Percentiles rank a stretch among this genome's conserved stretches.
These are phyloP conservation scores for Pythium monospermum DNA, from an alignment of 352 stramenopile genomes.

Conservation along the genomic window DNA sequence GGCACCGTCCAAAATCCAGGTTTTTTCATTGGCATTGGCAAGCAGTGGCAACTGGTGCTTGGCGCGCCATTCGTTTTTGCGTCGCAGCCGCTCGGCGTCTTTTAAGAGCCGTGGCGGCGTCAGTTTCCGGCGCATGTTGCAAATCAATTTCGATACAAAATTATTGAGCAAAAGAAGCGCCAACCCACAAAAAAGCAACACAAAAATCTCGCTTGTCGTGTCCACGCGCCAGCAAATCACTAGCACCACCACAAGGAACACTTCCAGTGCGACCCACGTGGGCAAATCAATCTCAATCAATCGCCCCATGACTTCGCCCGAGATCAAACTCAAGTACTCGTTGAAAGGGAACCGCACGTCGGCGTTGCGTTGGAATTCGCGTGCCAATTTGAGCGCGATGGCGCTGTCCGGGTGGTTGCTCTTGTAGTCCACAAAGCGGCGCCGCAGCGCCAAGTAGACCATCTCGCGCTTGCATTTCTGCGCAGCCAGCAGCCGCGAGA, in stretches of 20 bases:
- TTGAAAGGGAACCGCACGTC: slow-evolving; percentile 66
- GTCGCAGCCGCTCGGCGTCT: slow-evolving; percentile 55
- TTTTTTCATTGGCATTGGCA: slow-evolving; percentile 37
- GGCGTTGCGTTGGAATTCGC: slow-evolving; percentile 58
- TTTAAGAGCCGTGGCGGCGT: slow-evolving; percentile 47
- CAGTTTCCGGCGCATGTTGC: slow-evolving; percentile 39
- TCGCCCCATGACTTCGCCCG: slow-evolving; percentile 61
- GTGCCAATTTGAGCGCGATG: slow-evolving; percentile 32
- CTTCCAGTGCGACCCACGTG: slow-evolving; percentile 50
- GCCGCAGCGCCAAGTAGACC: slow-evolving; percentile 53
- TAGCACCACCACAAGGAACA: slow-evolving; percentile 43
- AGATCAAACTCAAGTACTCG: slow-evolving; percentile 75
- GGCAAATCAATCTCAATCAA: slow-evolving; percentile 69
- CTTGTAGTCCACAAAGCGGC: slow-evolving; percentile 63
- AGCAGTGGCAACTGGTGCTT: slow-evolving; percentile 36
- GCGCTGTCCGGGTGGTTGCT: slow-evolving; percentile 62
- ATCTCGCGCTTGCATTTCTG: slow-evolving; percentile 50
- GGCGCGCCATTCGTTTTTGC: slow-evolving; percentile 47
- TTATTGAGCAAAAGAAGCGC: slow-evolving; percentile 43
- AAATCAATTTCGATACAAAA: slow-evolving; percentile 40
- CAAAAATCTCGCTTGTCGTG: slow-evolving; percentile 30
- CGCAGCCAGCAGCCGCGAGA: slow-evolving; percentile 23
- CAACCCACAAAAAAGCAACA: slow-evolving; percentile 35
- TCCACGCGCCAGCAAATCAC: slow-evolving; percentile 40
- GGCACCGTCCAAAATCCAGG: slow-evolving; percentile 30